These are phyloP conservation scores for Mrakia hoshinonis DNA, from an alignment of 768 basidiomycete species.

Conservation along the genomic window DNA sequence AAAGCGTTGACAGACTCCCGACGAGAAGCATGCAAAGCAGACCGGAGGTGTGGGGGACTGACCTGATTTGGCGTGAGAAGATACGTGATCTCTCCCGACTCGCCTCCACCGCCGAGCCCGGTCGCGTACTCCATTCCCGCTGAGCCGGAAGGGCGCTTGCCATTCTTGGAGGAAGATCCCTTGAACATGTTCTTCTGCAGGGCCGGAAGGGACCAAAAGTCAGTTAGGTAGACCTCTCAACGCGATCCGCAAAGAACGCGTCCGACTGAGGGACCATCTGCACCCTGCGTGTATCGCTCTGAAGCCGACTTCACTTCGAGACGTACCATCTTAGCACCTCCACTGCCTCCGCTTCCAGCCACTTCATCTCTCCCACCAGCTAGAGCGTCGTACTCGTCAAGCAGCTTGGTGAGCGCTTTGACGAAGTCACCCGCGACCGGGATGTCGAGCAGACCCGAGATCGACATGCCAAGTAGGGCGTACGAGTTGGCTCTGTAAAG, in stretches of 20 bases:
- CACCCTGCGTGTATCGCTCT: background rate
- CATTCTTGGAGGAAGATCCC: background rate
- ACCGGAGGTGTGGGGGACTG: background rate
- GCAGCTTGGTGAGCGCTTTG: slow-evolving; percentile 12
- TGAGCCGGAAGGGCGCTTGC: background rate
- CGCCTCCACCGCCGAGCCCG: background rate
- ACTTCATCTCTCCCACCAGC: background rate
- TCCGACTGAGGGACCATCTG: background rate
- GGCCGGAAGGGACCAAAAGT: background rate
- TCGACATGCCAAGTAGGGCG: slow-evolving; percentile 1
- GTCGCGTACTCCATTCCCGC: slow-evolving; percentile 8
- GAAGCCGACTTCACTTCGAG: background rate
- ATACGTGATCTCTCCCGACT: background rate
- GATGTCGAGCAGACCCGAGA: slow-evolving; percentile 15
- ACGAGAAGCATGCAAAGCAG: background rate
- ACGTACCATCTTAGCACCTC: slow-evolving; percentile 5
- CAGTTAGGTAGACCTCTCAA: background rate
- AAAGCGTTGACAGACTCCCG: background rate
- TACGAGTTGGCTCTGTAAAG: slow-evolving; percentile 6
- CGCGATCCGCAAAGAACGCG: background rate
- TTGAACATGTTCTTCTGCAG: slow-evolving; percentile 17
- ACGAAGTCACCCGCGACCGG: background rate
- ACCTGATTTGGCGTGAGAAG: slow-evolving; percentile 2
- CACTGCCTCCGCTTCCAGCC: background rate
- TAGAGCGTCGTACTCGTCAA: slow-evolving; percentile 16